Base-by-base conservation (phyloP, 2,329 filamentous ascomycete genomes). In the Cytospora schulzeri region DNA sequence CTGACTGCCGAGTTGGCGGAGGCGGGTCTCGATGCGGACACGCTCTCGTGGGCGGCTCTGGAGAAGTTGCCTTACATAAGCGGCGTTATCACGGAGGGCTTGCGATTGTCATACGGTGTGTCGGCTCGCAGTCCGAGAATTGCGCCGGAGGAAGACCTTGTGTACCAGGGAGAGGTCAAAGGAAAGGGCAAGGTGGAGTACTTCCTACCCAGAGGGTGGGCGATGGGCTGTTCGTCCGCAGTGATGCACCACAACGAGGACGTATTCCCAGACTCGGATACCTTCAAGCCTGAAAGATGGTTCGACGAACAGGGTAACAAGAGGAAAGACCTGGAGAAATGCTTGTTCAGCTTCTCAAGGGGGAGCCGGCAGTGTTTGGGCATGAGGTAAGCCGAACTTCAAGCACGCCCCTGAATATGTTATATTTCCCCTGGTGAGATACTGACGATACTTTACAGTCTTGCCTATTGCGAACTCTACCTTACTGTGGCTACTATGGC, bases 281-380 rank as follows among this genome's bases (percentile, higher is more conserved):
- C 48, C 9, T 72, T 69, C 52, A 24, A 38, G 11, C 70, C 70
- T 1, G 71, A 72, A 62, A 64, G 70, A 4, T 72, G 70, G 71
- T 38, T 72, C 4, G 68, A 61, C 31, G 33, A 54, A 14, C 12
- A 67, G 14, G 45, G 52, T 17, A 41, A 66, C 45, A 38, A 52
- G 28, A 57, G 61, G 0, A 33, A 22, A 12, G 57, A 67, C 19
- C 57, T 69, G 4, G 69, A 72, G 26, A 66, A 63, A 7, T 63
- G 57, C 8, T 14, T 68, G n/a, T 50, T 71, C 19, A 56, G 66
- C 9, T 73, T 71, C 24, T 63, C 58, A 14, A 71, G 66, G 57
- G 70, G 71, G 5, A 71, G 64, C n/a, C 64, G 71, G 31, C 52
- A 31, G 22, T 73, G 70, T 51, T 11, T 70, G 24, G 71, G 69